phyloP scores from a whole-genome alignment of 169 alveolate species.

The Plasmodium gonderi region DNA sequence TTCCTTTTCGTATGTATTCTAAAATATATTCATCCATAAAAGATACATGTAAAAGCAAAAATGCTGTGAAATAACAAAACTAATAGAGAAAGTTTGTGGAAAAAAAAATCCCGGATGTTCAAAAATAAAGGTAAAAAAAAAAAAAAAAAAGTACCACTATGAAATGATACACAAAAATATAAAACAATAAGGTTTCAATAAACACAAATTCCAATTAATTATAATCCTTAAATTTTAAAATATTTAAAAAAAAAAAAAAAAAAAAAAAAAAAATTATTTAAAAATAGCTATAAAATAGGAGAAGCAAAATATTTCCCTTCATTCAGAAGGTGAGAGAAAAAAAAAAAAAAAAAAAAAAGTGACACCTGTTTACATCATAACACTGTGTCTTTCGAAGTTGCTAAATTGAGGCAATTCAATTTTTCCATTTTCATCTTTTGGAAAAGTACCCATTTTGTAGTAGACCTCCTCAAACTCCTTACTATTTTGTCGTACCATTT shows the following conservation, averaged over 20 bases:
- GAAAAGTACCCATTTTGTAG: conserved; percentile 38
- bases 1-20: no score
- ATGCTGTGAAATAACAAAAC: background rate
- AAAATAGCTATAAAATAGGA: background rate
- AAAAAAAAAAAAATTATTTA: background rate
- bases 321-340: background rate
- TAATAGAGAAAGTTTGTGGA: background rate
- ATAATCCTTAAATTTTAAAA: conserved; percentile 9
- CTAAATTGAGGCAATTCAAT: conserved; percentile 54
- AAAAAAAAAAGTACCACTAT: background rate
- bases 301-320: background rate
- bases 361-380: background rate
- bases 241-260: conserved; percentile 3
- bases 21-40: no score
- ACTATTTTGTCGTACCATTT: conserved; percentile 5
- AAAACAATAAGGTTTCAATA: background rate
- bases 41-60: no score
- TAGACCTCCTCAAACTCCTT: conserved; percentile 32
- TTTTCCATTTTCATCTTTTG: conserved; percentile 49
- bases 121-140: background rate
- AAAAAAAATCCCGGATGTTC: background rate
- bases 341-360: background rate
- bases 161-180: background rate
- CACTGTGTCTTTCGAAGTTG: background rate
- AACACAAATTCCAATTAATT: background rate